Conservation (phyloP, 2,329 filamentous ascomycete genomes). For the Hypoxylon sp. region DNA sequence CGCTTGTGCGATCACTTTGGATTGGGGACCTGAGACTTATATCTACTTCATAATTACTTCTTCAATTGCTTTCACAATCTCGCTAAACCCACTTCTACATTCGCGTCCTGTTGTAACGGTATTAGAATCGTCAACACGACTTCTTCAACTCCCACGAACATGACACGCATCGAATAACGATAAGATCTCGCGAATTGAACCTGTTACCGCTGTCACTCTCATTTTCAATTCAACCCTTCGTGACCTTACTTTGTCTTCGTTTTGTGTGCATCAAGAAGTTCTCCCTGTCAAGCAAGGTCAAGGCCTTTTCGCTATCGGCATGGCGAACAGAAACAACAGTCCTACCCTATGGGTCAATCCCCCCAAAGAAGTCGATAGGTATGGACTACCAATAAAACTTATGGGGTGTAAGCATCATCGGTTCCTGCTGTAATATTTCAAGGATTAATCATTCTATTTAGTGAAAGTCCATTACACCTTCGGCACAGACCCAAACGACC, state of each 20-base stretch:
- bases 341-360: conserved; percentile 47
- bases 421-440: conserved; percentile 13
- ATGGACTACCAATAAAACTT: conserved; percentile 70
- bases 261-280: conserved; percentile 10
- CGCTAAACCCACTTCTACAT: neutral
- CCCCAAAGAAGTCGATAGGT: conserved; percentile 57
- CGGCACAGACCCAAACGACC: conserved; percentile 87
- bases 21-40: neutral
- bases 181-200: conserved; percentile 3
- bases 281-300: conserved; percentile 7
- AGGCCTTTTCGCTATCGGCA: conserved; percentile 34
- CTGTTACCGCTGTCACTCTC: neutral
- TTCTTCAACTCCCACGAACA: conserved; percentile 25
- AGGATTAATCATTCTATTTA: conserved; percentile 58
- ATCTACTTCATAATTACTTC: conserved; percentile 4
- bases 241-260: neutral
- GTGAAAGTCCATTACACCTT: conserved; percentile 99
- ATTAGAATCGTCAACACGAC: conserved; percentile 25
- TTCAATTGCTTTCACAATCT: conserved; percentile 19
- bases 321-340: conserved; percentile 52
- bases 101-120: conserved; percentile 5
- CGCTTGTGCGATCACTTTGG: neutral
- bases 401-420: conserved; percentile 74
- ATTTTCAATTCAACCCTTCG: neutral
- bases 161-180: conserved; percentile 25